phyloP scores from a whole-genome alignment of 176 grass and related monocot species.

The Aegilops longissima region DNA sequence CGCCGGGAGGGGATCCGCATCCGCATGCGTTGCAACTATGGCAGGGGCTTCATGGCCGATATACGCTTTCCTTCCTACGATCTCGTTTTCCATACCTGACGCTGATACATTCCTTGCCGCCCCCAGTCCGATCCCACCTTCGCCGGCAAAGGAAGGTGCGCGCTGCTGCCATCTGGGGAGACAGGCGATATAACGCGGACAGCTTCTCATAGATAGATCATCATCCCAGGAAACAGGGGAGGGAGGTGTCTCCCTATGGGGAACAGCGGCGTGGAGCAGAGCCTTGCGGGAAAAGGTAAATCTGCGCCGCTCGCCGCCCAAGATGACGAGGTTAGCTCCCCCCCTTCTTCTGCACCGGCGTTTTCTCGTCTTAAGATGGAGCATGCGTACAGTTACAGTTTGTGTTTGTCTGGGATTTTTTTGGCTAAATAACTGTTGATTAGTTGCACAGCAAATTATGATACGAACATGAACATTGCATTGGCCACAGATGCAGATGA shows the following conservation, averaged over 20 bases:
- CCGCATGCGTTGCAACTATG: not conserved
- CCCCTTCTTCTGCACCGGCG: not conserved
- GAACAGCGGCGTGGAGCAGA: not conserved
- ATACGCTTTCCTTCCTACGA: not conserved
- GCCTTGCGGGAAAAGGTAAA: not conserved
- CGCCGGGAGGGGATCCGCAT: not conserved
- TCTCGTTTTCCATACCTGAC: not conserved
- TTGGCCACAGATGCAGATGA: no score
- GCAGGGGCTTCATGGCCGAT: not conserved
- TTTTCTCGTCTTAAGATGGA: no score
- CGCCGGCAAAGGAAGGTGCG: not conserved
- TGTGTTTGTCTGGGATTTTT: no score
- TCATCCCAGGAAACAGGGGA: not conserved
- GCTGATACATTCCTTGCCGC: not conserved
- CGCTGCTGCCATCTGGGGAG: not conserved
- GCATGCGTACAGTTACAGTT: no score
- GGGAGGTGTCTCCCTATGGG: not conserved
- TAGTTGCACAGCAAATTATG: no score
- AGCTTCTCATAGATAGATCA: not conserved
- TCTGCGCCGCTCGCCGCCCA: not conserved
- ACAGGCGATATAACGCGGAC: not conserved
- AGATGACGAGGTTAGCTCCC: conserved; percentile 20
- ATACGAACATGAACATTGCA: no score
- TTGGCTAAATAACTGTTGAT: no score
- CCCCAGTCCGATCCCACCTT: not conserved